Evolutionary conservation across 2,329 filamentous ascomycete species (phyloP), one percentile per base, ranked within the genome.

Genomic region (Clonostachys chloroleuca): DNA sequence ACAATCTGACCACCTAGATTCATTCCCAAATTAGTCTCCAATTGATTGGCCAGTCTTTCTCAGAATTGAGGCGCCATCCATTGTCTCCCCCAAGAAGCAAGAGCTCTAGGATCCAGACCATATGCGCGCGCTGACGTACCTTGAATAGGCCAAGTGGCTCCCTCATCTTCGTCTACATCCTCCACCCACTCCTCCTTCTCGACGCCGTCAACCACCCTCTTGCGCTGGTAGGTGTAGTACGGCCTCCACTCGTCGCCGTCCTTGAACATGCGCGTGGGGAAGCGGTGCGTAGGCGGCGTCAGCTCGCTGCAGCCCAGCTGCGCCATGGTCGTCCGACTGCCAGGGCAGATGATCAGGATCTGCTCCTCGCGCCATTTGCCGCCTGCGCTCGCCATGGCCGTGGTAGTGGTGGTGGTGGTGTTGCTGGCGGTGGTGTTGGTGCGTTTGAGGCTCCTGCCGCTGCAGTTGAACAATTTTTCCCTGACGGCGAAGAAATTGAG

Each of bases 221-320:
- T 80, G 56, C 76, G 75, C 68, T 76, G 84, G 46, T 84, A 87
- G 24, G 94, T 87, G 60, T 88, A 86, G 58, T 90, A 87, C 2
- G 92, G 91, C 60, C 74, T 66, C 72, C 77, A 83, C 34, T 92
- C 87, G 61, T 83, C 91, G 61, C 87, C 84, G 49, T 95, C 91
- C 56, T 84, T 83, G 46, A 97, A 99, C 91, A 99, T 96, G 72
- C 94, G 87, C 67, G 92, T 96, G 34, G 88, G 84, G 55, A 97
- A 81, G 56, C 91, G 88, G 65, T 89, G 81, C 52, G 84, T 80
- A n/a, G 94, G 90, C 40, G 91, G 92, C 35, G 92, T 95, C 66
- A 97, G 86, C 73, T 96, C 92, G 57, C 84, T 85, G 57, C 94
- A 86, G 45, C 92, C 92, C 39, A 96, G 80, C 77, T 96, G 91